A percentile compares a stretch with the other conserved stretches of the same genome.
phyloP scores from a whole-genome alignment of 805 yeast genomes.

The Zygoascus flipseniorum region DNA sequence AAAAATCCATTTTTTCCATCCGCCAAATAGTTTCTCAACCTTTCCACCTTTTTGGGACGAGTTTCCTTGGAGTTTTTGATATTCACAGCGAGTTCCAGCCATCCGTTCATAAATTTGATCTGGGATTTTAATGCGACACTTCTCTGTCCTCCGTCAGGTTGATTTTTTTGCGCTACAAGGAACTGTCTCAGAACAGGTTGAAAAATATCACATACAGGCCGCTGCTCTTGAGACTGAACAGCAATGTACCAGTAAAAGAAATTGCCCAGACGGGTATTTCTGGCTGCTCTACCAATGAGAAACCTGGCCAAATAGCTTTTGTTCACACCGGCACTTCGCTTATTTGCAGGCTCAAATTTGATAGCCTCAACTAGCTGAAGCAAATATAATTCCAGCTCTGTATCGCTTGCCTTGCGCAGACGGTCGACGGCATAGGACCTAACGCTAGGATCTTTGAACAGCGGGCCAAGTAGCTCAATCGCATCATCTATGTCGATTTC shows the following conservation, averaged over 20 bases:
- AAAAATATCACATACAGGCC: conserved; percentile 30
- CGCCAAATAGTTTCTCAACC: conserved; percentile 47
- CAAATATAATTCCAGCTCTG: conserved; percentile 70
- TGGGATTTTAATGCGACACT: conserved; percentile 42
- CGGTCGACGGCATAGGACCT: conserved; percentile 85
- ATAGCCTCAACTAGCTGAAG: conserved; percentile 89
- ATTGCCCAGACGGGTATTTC: conserved; percentile 62
- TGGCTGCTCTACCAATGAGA: conserved; percentile 60
- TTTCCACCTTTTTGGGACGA: conserved; percentile 66
- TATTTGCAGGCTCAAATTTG: conserved; percentile 51
- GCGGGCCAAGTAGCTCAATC: conserved; percentile 73
- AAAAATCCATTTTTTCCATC: conserved; percentile 37
- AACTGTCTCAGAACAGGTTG: conserved; percentile 42
- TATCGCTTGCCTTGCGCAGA: conserved; percentile 65
- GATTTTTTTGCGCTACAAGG: conserved; percentile 28
- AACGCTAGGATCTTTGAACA: conserved; percentile 62
- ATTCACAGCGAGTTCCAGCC: conserved; percentile 56
- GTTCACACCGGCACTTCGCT: conserved; percentile 8
- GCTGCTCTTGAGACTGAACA: conserved; percentile 70
- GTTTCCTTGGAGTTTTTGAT: conserved; percentile 65
- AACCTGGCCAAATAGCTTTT: conserved; percentile 39
- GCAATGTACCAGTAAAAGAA: conserved; percentile 87
- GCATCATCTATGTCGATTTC: conserved; percentile 79
- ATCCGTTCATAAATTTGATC: conserved; percentile 55
- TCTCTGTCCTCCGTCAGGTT: conserved; percentile 26